Evolutionary conservation across 176 grass and related monocot species (phyloP), one percentile per base, ranked within the genome.

Genomic region (Oryza meyeriana): DNA sequence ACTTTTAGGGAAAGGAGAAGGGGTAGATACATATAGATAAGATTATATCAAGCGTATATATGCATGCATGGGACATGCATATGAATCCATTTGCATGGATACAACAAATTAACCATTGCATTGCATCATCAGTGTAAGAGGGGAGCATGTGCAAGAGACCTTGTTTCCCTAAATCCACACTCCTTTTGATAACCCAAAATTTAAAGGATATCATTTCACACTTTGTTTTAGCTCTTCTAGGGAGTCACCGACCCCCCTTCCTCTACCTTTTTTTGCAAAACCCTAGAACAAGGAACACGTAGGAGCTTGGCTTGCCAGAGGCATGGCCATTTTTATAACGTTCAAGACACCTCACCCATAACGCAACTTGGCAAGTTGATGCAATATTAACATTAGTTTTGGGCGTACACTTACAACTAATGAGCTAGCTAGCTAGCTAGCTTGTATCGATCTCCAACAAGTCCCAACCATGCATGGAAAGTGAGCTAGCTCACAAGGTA

Each of bases 351-450:
- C 83, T 81, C 79, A 82, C 61, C 59, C 5, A 61, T 73, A 83
- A 73, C 66, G 88, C 79, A 82, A 82, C 81, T 82, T 72, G 83
- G n/a, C 88, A 89, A 89, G 44, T 86, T 89, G 88, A 59, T 78
- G 78, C 29, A 75, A 25, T 4, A 58, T 85, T 41, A 80, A 8
- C 87, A 85, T 85, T 81, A 12, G 50, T n/a, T 27, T 41, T 81
- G 18, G 40, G 14, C 44, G n/a, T n/a, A 6, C 25, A 42, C 29
- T 59, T 81, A 7, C 20, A 66, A 24, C 36, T 81, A 73, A 63
- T 73, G 40, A 38, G 29, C n/a, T n/a, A n/a, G n/a, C n/a, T n/a
- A n/a, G n/a, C n/a, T n/a, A n/a, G n/a, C n/a, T n/a, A n/a, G n/a
- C 32, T n/a, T 35, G 39, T 76, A 64, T 83, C n/a, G n/a, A n/a